phyloP scores from a whole-genome alignment of 2,329 filamentous ascomycete species.

The Claviceps quebecensis region DNA sequence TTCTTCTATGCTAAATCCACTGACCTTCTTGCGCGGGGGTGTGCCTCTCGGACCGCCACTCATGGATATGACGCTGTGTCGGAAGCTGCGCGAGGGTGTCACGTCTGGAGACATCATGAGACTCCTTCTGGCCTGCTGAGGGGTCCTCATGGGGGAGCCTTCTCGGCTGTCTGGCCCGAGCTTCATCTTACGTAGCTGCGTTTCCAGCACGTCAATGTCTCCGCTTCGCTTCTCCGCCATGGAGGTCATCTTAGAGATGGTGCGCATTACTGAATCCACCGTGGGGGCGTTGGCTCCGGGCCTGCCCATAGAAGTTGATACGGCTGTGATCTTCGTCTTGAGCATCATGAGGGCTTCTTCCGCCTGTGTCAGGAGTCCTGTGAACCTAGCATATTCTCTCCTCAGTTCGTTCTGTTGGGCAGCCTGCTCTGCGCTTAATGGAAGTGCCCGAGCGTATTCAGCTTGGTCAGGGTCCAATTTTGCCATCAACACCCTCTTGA shows the following conservation, averaged over 20 bases:
- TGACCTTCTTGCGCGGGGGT: slow-evolving; percentile 46
- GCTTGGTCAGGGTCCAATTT: slow-evolving; percentile 53
- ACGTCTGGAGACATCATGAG: slow-evolving; percentile 30
- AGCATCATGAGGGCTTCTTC: slow-evolving; percentile 72
- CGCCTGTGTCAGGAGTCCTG: slow-evolving; percentile 59
- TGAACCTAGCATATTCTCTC: slow-evolving; percentile 57
- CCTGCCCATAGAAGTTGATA: slow-evolving; percentile 34
- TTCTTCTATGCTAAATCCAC: slow-evolving; percentile 44
- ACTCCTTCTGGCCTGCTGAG: slow-evolving; percentile 20
- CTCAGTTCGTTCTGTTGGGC: slow-evolving; percentile 75
- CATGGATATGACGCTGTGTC: slow-evolving; percentile 27
- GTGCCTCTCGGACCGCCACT: slow-evolving; percentile 25
- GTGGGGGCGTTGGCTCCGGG: slow-evolving; percentile 51
- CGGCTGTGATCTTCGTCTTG: slow-evolving; percentile 58
- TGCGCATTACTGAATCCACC: slow-evolving; percentile 81
- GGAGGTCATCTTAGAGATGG: slow-evolving; percentile 80
- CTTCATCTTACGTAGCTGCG: slow-evolving; percentile 63
- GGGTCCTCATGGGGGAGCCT: slow-evolving; percentile 27
- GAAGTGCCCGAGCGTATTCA: slow-evolving; percentile 52
- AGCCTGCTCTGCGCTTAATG: slow-evolving; percentile 72
- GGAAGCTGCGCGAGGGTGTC: slow-evolving; percentile 27
- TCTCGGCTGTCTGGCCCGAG: slow-evolving; percentile 32
- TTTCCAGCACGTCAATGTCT: slow-evolving; percentile 81
- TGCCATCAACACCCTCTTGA: slow-evolving; percentile 60
- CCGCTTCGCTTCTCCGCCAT: slow-evolving; percentile 86